Percentiles rank a stretch among this genome's conserved stretches.
Evolutionary conservation across 2,329 filamentous ascomycete genomes (phyloP).

Genomic region (Beauveria rudraprayagi): DNA sequence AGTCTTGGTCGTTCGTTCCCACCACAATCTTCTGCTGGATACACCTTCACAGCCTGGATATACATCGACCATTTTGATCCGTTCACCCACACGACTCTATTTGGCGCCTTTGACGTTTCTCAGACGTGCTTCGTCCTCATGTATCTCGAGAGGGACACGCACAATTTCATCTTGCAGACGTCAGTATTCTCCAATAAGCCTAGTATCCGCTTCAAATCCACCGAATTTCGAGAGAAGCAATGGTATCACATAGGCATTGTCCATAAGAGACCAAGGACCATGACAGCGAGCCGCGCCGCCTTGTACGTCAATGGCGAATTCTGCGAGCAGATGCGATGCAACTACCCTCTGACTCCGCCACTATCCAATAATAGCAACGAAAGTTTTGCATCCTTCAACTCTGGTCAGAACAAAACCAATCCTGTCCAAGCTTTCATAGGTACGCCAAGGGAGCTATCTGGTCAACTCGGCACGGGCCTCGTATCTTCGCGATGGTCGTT

Average conservation of each 20-base stretch:
- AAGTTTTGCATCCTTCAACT: conserved; percentile 63
- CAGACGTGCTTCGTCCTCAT: conserved; percentile 91
- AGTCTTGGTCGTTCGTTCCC: conserved; percentile 83
- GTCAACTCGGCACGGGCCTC: conserved; percentile 62
- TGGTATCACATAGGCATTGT: conserved; percentile 96
- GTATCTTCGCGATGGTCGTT: conserved; percentile 80
- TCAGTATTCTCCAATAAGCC: conserved; percentile 79
- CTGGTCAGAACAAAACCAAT: conserved; percentile 46
- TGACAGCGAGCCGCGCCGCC: conserved; percentile 70
- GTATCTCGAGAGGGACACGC: conserved; percentile 89
- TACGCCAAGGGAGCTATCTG: conserved; percentile 80
- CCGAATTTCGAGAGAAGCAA: conserved; percentile 61
- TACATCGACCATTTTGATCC: conserved; percentile 80
- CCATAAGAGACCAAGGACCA: conserved; percentile 69
- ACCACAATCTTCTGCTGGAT: conserved; percentile 69
- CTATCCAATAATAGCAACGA: conserved; percentile 54
- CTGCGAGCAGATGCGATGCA: conserved; percentile 81
- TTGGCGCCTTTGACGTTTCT: conserved; percentile 85
- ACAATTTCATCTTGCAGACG: conserved; percentile 91
- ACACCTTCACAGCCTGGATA: conserved; percentile 86
- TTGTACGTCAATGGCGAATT: conserved; percentile 93
- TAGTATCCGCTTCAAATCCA: conserved; percentile 87
- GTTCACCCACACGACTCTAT: conserved; percentile 83
- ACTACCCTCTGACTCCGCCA: conserved; percentile 73
- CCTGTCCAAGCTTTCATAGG: conserved; percentile 89